Evolutionary conservation across 305 asterid genomes (phyloP).

Genomic region (Salvia sclarea): DNA sequence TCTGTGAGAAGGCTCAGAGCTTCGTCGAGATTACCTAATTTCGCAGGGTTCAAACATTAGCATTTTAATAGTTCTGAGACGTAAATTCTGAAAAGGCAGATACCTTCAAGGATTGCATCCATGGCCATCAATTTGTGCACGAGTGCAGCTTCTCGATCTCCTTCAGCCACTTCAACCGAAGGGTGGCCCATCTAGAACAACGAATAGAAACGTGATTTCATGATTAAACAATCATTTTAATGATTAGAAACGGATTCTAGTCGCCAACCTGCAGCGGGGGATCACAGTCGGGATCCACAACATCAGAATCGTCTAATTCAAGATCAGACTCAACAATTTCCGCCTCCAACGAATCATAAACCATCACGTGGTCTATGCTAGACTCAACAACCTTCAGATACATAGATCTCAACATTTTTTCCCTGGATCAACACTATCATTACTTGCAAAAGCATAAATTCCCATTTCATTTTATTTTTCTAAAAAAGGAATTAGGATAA

Average conservation of each 20-base stretch:
- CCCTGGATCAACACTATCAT: constrained; percentile 23
- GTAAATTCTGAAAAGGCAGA: neutral
- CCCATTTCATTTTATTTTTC: too few species aligned
- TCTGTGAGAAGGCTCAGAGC: constrained; percentile 51
- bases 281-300: constrained; percentile 67
- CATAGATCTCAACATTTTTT: constrained; percentile 22
- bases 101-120: constrained; percentile 59
- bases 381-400: constrained; percentile 24
- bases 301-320: constrained; percentile 60
- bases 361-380: neutral
- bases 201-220: neutral
- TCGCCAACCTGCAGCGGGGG: constrained; percentile 56
- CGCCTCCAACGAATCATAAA: constrained; percentile 35
- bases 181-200: constrained; percentile 64
- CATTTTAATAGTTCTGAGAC: neutral
- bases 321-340: constrained; percentile 74
- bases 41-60: constrained; percentile 11
- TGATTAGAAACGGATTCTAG: neutral
- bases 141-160: constrained; percentile 50
- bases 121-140: constrained; percentile 50
- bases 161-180: constrained; percentile 55
- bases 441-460: constrained; percentile 11
- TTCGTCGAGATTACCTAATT: constrained; percentile 53
- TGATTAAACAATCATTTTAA: neutral
- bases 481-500: neutral